A percentile compares a stretch with the other conserved stretches of the same genome.
phyloP scores from a whole-genome alignment of 257 asterid genomes.

The Echium plantagineum region DNA sequence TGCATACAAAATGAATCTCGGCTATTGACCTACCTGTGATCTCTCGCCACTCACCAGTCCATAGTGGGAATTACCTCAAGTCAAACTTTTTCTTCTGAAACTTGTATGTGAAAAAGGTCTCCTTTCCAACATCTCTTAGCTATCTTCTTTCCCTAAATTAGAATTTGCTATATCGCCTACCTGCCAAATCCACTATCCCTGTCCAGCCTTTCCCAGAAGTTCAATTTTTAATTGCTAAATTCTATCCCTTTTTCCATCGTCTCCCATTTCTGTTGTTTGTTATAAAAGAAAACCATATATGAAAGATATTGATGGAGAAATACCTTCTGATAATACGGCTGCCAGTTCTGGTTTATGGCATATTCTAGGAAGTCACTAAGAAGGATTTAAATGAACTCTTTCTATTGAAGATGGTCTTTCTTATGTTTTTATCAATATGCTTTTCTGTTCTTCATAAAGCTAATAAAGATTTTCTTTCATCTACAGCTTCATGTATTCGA shows the following conservation, averaged over 20 bases:
- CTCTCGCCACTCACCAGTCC: too few species aligned
- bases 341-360: not conserved
- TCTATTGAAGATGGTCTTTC: too few species aligned
- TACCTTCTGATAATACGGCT: not conserved
- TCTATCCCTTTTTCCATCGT: not conserved
- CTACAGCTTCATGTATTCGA: constrained; percentile 79
- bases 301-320: not conserved
- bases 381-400: not conserved
- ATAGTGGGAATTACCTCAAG: too few species aligned
- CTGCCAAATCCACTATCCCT: too few species aligned
- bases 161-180: too few species aligned
- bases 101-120: not conserved
- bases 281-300: not conserved
- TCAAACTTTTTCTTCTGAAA: not conserved
- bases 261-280: not conserved
- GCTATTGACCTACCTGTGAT: too few species aligned
- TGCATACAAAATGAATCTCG: too few species aligned
- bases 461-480: not conserved
- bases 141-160: not conserved
- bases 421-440: too few species aligned
- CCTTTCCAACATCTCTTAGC: not conserved
- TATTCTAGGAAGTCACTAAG: not conserved
- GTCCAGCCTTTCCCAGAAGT: not conserved
- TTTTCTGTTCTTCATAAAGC: not conserved
- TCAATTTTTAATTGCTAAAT: too few species aligned